Conservation (phyloP, 129 eudicot species). For the Flaveria brownii region DNA sequence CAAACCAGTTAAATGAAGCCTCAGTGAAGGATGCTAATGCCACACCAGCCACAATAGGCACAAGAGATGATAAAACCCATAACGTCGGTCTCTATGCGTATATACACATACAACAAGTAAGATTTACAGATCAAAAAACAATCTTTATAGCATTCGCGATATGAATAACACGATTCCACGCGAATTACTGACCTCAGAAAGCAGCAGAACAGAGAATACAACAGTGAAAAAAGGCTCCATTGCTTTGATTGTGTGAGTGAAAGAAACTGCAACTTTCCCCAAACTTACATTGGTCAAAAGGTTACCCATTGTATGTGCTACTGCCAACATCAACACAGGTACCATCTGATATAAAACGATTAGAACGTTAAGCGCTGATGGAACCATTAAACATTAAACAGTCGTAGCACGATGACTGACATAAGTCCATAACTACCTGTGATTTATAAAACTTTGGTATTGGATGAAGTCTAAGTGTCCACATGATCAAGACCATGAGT, state of each 20-base stretch:
- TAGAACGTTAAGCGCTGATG: not conserved
- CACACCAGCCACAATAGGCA: slow-evolving; percentile 93
- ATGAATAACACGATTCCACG: not conserved
- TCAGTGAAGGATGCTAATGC: slow-evolving; percentile 91
- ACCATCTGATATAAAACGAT: slow-evolving; percentile 45
- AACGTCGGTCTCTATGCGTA: slow-evolving; percentile 63
- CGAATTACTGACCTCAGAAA: slow-evolving; percentile 61
- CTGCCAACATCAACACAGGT: slow-evolving; percentile 58
- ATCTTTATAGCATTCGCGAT: not conserved
- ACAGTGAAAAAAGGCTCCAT: slow-evolving; percentile 99
- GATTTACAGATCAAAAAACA: not conserved
- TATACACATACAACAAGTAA: slow-evolving; percentile 19
- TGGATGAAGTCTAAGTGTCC: slow-evolving; percentile 76
- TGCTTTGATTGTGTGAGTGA: slow-evolving; percentile 96
- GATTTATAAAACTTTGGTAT: slow-evolving; percentile 66
- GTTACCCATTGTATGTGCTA: slow-evolving; percentile 82
- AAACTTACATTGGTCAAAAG: slow-evolving; percentile 83
- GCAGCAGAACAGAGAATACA: slow-evolving; percentile 59
- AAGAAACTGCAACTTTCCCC: slow-evolving; percentile 88
- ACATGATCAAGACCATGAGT: slow-evolving; percentile 60
- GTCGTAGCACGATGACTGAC: not conserved
- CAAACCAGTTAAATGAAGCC: slow-evolving; percentile 86
- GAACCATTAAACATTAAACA: not conserved
- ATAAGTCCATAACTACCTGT: slow-evolving; percentile 46
- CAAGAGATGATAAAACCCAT: slow-evolving; percentile 78